Conservation (phyloP, 2,329 filamentous ascomycete species). For the Ophiocordyceps camponoti-leonardi region DNA sequence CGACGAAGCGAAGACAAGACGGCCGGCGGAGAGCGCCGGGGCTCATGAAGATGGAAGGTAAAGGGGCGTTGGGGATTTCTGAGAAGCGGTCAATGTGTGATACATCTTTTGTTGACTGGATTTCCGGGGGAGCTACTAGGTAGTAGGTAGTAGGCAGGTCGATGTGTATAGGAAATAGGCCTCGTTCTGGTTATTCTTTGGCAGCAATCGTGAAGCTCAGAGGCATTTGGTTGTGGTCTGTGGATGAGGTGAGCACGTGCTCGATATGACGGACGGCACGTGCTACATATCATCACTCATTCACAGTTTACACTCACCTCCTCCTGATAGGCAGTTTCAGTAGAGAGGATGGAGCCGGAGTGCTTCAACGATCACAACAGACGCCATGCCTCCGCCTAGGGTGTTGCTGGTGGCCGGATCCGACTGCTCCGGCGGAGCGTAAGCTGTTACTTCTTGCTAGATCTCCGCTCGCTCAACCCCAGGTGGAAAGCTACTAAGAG, state of each 20-base stretch:
- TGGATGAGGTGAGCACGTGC: too few species aligned
- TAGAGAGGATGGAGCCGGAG: background rate
- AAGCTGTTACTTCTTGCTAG: conserved; percentile 18
- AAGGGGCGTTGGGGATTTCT: background rate
- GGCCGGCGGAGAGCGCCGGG: too few species aligned
- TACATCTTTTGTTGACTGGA: background rate
- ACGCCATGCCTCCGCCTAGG: conserved; percentile 23
- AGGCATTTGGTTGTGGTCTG: too few species aligned
- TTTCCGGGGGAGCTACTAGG: too few species aligned
- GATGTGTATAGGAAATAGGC: too few species aligned
- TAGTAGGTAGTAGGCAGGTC: too few species aligned
- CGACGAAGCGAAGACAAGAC: too few species aligned
- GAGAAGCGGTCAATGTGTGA: background rate
- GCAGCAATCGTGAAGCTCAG: too few species aligned
- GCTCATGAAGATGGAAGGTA: background rate
- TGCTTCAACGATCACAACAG: background rate
- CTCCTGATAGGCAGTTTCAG: background rate
- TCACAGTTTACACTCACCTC: background rate
- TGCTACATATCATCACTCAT: background rate
- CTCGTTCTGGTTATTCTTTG: too few species aligned
- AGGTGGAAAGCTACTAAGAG: background rate
- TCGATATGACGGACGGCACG: too few species aligned
- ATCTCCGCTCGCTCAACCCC: background rate
- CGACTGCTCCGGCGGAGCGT: conserved; percentile 82
- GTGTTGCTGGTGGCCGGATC: conserved; percentile 77